Percentiles rank a stretch among this genome's conserved stretches.
These are phyloP conservation scores for Rhizopus sp. DNA, from an alignment of 371 early-diverging fungal species.

Conservation along the genomic window DNA sequence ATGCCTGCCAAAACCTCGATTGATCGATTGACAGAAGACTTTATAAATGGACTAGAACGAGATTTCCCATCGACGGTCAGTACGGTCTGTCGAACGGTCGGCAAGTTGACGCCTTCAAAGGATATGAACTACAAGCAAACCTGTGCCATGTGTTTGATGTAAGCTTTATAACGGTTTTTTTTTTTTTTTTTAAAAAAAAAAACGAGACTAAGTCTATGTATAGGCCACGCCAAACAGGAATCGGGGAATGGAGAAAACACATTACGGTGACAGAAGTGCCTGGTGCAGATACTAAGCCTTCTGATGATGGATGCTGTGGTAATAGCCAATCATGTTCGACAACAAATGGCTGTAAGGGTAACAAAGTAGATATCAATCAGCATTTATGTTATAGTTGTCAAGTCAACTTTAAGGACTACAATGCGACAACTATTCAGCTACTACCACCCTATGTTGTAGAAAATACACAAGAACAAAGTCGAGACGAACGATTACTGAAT, in stretches of 20 bases:
- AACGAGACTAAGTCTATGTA: neutral
- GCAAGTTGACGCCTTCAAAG: constrained; percentile 64
- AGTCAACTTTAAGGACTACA: constrained; percentile 56
- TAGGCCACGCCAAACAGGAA: constrained; percentile 54
- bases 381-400: constrained; percentile 65
- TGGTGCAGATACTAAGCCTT: constrained; percentile 3
- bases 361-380: constrained; percentile 33
- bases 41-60: constrained; percentile 76
- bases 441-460: constrained; percentile 31
- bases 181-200: no score
- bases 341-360: constrained; percentile 4
- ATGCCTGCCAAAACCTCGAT: constrained; percentile 64
- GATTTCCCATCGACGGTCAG: constrained; percentile 88
- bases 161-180: constrained; percentile 11
- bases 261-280: constrained; percentile 51
- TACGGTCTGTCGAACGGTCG: constrained; percentile 83
- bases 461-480: constrained; percentile 27
- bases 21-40: constrained; percentile 76
- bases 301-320: constrained; percentile 1
- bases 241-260: constrained; percentile 54
- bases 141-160: constrained; percentile 64
- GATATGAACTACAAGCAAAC: constrained; percentile 38
- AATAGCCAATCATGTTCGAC: constrained; percentile 5
- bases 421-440: constrained; percentile 16
- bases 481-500: constrained; percentile 42